phyloP scores from a whole-genome alignment of 1,284 basidiomycete species.

The Malassezia slooffiae region DNA sequence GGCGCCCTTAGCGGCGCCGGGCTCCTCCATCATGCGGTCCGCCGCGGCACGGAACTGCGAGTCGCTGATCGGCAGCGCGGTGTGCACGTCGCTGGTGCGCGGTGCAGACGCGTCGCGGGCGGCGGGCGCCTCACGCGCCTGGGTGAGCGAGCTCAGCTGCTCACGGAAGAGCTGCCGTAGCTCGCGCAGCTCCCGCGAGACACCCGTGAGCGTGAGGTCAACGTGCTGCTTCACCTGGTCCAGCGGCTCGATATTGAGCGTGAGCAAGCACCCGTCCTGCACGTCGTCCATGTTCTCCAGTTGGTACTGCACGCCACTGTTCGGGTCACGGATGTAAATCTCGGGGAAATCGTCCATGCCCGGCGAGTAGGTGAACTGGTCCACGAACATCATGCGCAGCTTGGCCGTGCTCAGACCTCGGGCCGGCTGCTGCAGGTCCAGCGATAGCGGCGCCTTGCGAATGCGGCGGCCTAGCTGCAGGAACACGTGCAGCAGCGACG shows the following conservation, averaged over 20 bases:
- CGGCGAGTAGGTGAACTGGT: constrained; percentile 87
- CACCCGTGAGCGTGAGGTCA: constrained; percentile 68
- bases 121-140: too few species aligned
- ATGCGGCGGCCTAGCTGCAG: constrained; percentile 84
- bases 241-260: constrained; percentile 88
- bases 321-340: constrained; percentile 84
- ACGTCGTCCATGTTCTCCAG: constrained; percentile 91
- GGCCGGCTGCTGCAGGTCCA: constrained; percentile 19
- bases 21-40: constrained; percentile 7
- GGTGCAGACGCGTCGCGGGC: too few species aligned
- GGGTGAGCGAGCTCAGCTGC: too few species aligned
- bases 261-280: constrained; percentile 72
- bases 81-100: too few species aligned
- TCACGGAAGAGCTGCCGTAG: constrained; percentile 59
- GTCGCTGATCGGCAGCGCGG: constrained; percentile 27
- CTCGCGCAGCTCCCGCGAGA: constrained; percentile 87
- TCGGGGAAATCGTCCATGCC: constrained; percentile 80
- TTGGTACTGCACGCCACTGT: constrained; percentile 85
- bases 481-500: constrained; percentile 53
- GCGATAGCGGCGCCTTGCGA: constrained; percentile 68
- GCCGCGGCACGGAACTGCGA: constrained; percentile 36
- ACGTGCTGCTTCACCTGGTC: constrained; percentile 99
- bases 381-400: constrained; percentile 77
- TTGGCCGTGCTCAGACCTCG: constrained; percentile 57
- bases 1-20: not conserved